These are phyloP conservation scores for Candida wancherniae DNA, from an alignment of 805 yeast genomes.

Conservation along the genomic window DNA sequence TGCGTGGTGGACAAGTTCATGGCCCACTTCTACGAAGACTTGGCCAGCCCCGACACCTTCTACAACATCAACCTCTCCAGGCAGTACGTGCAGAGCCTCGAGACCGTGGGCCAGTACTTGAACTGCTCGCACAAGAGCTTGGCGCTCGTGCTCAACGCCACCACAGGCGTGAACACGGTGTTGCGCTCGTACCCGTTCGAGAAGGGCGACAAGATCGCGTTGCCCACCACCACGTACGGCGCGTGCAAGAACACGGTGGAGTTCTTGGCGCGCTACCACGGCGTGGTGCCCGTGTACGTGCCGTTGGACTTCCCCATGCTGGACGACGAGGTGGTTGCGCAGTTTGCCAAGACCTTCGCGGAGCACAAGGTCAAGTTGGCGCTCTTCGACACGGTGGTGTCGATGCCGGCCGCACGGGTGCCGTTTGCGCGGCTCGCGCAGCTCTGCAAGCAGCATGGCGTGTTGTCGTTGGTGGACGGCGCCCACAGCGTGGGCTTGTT, in stretches of 20 bases:
- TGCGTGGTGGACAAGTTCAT: constrained; percentile 27
- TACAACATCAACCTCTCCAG: constrained; percentile 23
- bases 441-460: constrained; percentile 42
- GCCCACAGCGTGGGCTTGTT: constrained; percentile 65
- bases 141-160: constrained; percentile 57
- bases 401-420: constrained; percentile 58
- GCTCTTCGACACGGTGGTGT: constrained; percentile 53
- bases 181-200: constrained; percentile 50
- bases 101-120: constrained; percentile 36
- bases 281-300: constrained; percentile 21
- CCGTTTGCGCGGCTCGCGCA: constrained; percentile 50
- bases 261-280: constrained; percentile 31
- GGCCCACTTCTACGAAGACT: constrained; percentile 16
- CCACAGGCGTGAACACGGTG: constrained; percentile 54
- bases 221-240: constrained; percentile 48
- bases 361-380: constrained; percentile 33
- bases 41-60: constrained; percentile 46
- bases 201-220: constrained; percentile 48
- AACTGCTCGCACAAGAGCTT: constrained; percentile 44
- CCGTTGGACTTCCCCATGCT: constrained; percentile 14
- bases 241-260: constrained; percentile 50
- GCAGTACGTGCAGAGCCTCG: constrained; percentile 31
- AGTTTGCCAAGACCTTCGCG: constrained; percentile 21
- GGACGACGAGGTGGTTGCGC: constrained; percentile 20
- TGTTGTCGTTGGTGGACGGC: constrained; percentile 61